Base-by-base conservation (phyloP, 441 rosid genomes). In the Brassica hybrid region DNA sequence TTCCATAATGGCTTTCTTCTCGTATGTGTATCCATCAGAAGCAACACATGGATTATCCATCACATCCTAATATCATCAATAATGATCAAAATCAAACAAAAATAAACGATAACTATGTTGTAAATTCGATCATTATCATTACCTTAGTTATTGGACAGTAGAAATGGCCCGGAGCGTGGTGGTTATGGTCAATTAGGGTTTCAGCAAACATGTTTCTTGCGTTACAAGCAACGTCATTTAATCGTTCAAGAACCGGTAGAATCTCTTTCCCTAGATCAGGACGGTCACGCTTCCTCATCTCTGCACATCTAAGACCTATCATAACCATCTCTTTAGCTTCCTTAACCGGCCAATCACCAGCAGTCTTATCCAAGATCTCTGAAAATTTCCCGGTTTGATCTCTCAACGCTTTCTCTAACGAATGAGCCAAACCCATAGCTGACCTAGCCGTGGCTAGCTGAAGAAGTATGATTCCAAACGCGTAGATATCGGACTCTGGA, bases 41-140 rank as follows among this genome's bases (percentile, higher is more conserved):
- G 99, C 98, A 52, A 95, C 98, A 81, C 91, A 88, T 23, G 99
- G 98, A 21, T 87, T 90, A 12, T 84, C 80, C 94, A 91, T 95
- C 5, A 93, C 84, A 41, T 87, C 97, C 99, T 94, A 89, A 57
- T 54, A 30, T 25, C 38, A 73, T 10, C 56, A 25, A 19, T 4
- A 48, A 52, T 9, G 48, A 32, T 38, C 68, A 63, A 57, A 41
- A 30, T 43, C 13, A 2, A 66, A 19, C 3, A 2, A 56, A 56
- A 38, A 21, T n/a, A n/a, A 19, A 11, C 54, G 27, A 70, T 5
- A 11, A 34, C n/a, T n/a, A n/a, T n/a, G n/a, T n/a, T n/a, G n/a
- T n/a, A n/a, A n/a, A 36, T 19, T 54, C 13, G 11, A 32, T 8
- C 0, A 18, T 30, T 3, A 16, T 25, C 59, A 8, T 11, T 41